Evolutionary conservation across 768 basidiomycete species (phyloP).

Genomic region (Auriscalpium vulgare): DNA sequence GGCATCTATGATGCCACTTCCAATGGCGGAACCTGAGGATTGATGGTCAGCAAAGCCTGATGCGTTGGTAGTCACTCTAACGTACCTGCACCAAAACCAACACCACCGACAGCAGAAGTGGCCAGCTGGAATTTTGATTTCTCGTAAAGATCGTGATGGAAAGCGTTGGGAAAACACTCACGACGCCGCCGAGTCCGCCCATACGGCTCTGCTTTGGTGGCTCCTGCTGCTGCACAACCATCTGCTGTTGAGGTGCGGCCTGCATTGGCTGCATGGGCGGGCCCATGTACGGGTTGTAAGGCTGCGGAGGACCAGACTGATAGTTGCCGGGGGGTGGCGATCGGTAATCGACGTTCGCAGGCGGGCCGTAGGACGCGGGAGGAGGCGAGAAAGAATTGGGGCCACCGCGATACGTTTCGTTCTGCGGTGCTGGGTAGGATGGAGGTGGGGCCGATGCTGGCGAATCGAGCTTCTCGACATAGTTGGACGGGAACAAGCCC

Average conservation of each 20-base stretch:
- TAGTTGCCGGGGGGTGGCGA: slow-evolving; percentile 16
- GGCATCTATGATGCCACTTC: slow-evolving; percentile 39
- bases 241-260: slow-evolving; percentile 9
- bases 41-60: not conserved
- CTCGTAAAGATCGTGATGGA: not conserved
- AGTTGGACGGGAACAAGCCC: slow-evolving; percentile 72
- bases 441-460: slow-evolving; percentile 12
- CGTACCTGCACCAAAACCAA: slow-evolving; percentile 70
- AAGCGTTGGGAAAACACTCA: not conserved
- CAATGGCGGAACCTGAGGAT: slow-evolving; percentile 39
- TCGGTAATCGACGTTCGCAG: slow-evolving; percentile 27
- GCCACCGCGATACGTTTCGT: not conserved
- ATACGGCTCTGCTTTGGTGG: slow-evolving; percentile 7
- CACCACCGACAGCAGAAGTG: slow-evolving; percentile 46
- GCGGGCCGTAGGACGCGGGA: slow-evolving; percentile 20
- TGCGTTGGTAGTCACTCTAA: slow-evolving; percentile 28
- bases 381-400: slow-evolving; percentile 5
- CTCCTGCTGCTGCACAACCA: slow-evolving; percentile 11
- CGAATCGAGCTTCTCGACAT: slow-evolving; percentile 52
- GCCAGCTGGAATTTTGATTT: slow-evolving; percentile 22
- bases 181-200: slow-evolving; percentile 8
- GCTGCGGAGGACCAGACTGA: slow-evolving; percentile 15
- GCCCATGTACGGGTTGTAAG: slow-evolving; percentile 8
- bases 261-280: slow-evolving; percentile 11
- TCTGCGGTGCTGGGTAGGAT: slow-evolving; percentile 10